Evolutionary conservation across 2,329 filamentous ascomycete species (phyloP).

Genomic region (Hypocrella siamensis): DNA sequence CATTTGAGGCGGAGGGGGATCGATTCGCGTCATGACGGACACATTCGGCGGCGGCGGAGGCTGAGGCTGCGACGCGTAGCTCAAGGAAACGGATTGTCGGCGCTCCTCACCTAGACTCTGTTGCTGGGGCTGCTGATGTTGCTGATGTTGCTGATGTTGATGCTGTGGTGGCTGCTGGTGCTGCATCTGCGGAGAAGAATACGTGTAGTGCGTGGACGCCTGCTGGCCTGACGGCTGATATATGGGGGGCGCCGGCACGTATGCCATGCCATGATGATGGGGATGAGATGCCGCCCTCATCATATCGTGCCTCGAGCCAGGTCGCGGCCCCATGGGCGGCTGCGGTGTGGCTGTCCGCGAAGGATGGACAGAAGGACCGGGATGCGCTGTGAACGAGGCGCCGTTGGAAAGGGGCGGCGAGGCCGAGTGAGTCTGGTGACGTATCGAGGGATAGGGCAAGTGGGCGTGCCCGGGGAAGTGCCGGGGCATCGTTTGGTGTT

Average conservation of each 20-base stretch:
- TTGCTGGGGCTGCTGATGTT: conserved; percentile 27
- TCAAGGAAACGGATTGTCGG: conserved; percentile 54
- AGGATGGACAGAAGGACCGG: conserved; percentile 19
- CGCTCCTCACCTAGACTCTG: conserved; percentile 65
- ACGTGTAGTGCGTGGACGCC: no score
- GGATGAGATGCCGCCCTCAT: no score
- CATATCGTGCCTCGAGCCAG: conserved; percentile 62
- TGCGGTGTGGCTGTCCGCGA: conserved; percentile 68
- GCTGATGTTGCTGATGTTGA: conserved; percentile 15
- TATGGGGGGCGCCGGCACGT: conserved; percentile 72
- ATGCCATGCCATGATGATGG: conserved; percentile 52
- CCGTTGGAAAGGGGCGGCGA: conserved; percentile 80
- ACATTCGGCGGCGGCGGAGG: conserved; percentile 33
- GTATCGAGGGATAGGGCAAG: conserved; percentile 61
- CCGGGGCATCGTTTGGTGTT: conserved; percentile 48
- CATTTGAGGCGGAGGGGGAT: conserved; percentile 44
- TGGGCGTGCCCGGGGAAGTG: conserved; percentile 48
- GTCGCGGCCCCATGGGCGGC: conserved; percentile 49
- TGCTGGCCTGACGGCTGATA: conserved; percentile 40
- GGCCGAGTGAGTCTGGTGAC: conserved; percentile 68
- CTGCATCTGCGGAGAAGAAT: conserved; percentile 14
- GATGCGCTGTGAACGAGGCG: conserved; percentile 45
- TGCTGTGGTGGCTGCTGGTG: conserved; percentile 24
- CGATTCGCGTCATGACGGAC: conserved; percentile 28
- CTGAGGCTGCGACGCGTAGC: conserved; percentile 47